Percentiles rank a stretch among this genome's conserved stretches.
Conservation (phyloP, 495 filamentous ascomycete species). For the Saxophila tyrrhenica region DNA sequence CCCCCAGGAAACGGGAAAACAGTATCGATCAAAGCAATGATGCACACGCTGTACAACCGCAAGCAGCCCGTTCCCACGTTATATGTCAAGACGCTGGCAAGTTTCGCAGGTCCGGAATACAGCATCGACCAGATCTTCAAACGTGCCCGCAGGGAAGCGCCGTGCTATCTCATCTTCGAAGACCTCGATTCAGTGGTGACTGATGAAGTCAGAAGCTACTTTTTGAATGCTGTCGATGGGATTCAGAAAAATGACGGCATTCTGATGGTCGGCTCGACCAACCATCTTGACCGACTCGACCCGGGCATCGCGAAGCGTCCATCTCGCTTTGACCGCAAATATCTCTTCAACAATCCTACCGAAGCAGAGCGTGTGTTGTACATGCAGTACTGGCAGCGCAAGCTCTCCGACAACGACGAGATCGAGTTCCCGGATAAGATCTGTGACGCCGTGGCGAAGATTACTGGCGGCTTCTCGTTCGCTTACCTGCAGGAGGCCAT, state of each 20-base stretch:
- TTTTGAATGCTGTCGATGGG: slow-evolving; percentile 33
- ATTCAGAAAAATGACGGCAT: slow-evolving; percentile 32
- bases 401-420: slow-evolving; percentile 28
- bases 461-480: slow-evolving; percentile 31
- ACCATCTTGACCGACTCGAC: slow-evolving; percentile 32
- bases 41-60: slow-evolving; percentile 28
- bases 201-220: slow-evolving; percentile 30
- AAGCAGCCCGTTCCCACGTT: slow-evolving; percentile 28
- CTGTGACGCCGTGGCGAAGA: slow-evolving; percentile 27
- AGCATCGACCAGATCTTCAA: slow-evolving; percentile 27
- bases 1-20: slow-evolving; percentile 40
- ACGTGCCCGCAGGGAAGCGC: slow-evolving; percentile 28
- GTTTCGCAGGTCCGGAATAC: slow-evolving; percentile 28
- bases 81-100: slow-evolving; percentile 27
- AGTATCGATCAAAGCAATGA: slow-evolving; percentile 33
- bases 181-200: slow-evolving; percentile 32
- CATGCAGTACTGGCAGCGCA: slow-evolving; percentile 30
- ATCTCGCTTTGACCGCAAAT: slow-evolving; percentile 32
- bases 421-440: slow-evolving; percentile 31
- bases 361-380: slow-evolving; percentile 24
- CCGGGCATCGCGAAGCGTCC: slow-evolving; percentile 33
- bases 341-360: slow-evolving; percentile 29
- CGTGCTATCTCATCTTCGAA: slow-evolving; percentile 35
- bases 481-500: slow-evolving; percentile 35
- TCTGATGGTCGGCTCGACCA: slow-evolving; percentile 34